These are phyloP conservation scores for Podospora fimiseda DNA, from an alignment of 495 filamentous ascomycete species.

Conservation along the genomic window DNA sequence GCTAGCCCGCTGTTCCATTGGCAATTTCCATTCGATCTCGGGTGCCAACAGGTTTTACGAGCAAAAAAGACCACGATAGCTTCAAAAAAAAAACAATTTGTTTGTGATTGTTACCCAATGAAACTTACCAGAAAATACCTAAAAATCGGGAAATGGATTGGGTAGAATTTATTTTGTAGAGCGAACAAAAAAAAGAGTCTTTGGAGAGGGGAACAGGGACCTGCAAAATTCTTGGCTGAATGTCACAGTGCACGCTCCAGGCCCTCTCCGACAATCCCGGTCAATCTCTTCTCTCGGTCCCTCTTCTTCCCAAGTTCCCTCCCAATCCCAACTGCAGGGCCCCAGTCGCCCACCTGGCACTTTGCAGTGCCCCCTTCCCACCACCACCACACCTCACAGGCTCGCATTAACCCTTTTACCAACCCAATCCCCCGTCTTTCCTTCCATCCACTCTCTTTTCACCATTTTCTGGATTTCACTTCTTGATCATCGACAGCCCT, in stretches of 20 bases:
- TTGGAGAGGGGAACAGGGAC: background rate
- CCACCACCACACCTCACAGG: constrained; percentile 9
- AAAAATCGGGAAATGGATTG: too few relatives aligned
- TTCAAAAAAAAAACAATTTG: too few relatives aligned
- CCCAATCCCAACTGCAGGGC: constrained; percentile 1
- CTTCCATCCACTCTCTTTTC: constrained; percentile 17
- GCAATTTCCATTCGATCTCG: too few relatives aligned
- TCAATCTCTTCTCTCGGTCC: background rate
- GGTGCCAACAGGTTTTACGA: too few relatives aligned
- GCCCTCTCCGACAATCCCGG: constrained; percentile 10
- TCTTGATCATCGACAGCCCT: constrained; percentile 16
- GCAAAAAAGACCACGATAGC: too few relatives aligned
- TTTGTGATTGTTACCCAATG: background rate
- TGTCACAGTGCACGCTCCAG: constrained; percentile 8
- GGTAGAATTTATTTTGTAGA: too few relatives aligned
- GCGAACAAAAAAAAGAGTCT: too few relatives aligned
- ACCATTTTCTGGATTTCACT: constrained; percentile 18
- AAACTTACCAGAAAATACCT: background rate
- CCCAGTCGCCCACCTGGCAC: background rate
- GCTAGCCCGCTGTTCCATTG: background rate
- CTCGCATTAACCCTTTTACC: constrained; percentile 18
- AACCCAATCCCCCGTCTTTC: constrained; percentile 17
- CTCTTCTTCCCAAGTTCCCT: constrained; percentile 1
- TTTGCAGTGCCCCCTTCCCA: constrained; percentile 26
- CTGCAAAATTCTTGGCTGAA: constrained; percentile 9